phyloP scores from a whole-genome alignment of 2,329 filamentous ascomycete genomes.

The Periconia digitata region DNA sequence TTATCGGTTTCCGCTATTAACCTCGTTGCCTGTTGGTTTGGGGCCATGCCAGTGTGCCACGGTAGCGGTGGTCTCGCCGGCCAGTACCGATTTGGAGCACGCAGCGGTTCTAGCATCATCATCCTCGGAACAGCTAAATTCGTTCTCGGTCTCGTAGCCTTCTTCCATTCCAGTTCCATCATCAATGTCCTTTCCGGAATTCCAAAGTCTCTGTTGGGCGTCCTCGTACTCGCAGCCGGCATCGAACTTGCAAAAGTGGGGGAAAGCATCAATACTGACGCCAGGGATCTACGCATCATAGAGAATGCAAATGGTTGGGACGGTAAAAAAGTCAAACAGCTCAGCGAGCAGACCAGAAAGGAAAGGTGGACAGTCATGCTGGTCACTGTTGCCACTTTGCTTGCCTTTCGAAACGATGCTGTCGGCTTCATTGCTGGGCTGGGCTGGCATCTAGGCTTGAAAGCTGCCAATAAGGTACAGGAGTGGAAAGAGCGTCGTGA shows the following conservation, averaged over 20 bases:
- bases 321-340: conserved; percentile 51
- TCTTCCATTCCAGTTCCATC: conserved; percentile 71
- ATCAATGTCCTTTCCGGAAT: conserved; percentile 70
- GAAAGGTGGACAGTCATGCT: conserved; percentile 89
- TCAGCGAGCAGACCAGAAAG: conserved; percentile 68
- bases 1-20: conserved; percentile 85
- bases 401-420: conserved; percentile 88
- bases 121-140: conserved; percentile 77
- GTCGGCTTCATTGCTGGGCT: conserved; percentile 83
- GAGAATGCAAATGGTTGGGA: conserved; percentile 27
- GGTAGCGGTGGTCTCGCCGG: conserved; percentile 88
- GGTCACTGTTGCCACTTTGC: conserved; percentile 76
- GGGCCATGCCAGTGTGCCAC: conserved; percentile 93
- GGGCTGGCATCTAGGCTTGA: conserved; percentile 72
- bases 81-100: conserved; percentile 87
- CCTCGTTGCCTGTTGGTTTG: conserved; percentile 83
- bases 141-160: conserved; percentile 63
- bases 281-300: conserved; percentile 57
- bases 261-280: conserved; percentile 77
- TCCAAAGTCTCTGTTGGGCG: conserved; percentile 73
- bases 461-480: conserved; percentile 23
- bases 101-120: conserved; percentile 81
- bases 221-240: conserved; percentile 89
- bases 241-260: conserved; percentile 85
- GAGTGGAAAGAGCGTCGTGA: conserved; percentile 21